Evolutionary conservation across 2,329 filamentous ascomycete genomes (phyloP).

Genomic region (Botrytis aclada): DNA sequence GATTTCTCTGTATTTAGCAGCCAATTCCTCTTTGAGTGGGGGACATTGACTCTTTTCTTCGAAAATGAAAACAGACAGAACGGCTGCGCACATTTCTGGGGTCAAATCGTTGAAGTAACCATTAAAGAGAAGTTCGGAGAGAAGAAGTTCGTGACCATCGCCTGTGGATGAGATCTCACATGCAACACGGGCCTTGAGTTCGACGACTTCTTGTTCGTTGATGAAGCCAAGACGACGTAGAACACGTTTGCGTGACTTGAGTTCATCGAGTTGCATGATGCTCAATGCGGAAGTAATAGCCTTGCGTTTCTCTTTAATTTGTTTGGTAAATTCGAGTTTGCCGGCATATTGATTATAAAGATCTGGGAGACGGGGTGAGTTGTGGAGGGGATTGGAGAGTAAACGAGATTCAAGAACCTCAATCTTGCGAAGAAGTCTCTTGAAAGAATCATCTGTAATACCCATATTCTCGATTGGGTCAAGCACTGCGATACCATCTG

Average conservation of each 20-base stretch:
- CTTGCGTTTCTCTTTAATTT: conserved; percentile 87
- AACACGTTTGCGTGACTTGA: conserved; percentile 94
- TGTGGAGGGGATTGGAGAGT: conserved; percentile 84
- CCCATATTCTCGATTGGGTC: conserved; percentile 97
- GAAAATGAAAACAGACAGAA: conserved; percentile 93
- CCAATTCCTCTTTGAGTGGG: conserved; percentile 76
- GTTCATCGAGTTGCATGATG: conserved; percentile 89
- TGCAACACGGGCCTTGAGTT: conserved; percentile 94
- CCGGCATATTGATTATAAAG: conserved; percentile 83
- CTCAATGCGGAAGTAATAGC: conserved; percentile 80
- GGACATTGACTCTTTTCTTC: conserved; percentile 88
- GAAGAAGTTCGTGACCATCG: conserved; percentile 84
- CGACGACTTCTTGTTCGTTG: conserved; percentile 90
- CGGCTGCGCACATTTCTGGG: conserved; percentile 81
- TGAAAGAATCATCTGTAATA: conserved; percentile 89
- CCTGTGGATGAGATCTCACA: conserved; percentile 89
- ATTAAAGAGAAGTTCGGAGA: conserved; percentile 93
- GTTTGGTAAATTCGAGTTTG: conserved; percentile 71
- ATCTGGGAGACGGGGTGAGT: conserved; percentile 77
- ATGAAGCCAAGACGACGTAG: conserved; percentile 92
- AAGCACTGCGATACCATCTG: conserved; percentile 82
- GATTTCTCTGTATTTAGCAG: conserved; percentile 82
- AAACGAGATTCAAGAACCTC: conserved; percentile 92
- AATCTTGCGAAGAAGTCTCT: conserved; percentile 90
- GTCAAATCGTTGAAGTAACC: conserved; percentile 95